Conservation (phyloP, 352 stramenopile species). For the Globisporangium acanthophoron region DNA sequence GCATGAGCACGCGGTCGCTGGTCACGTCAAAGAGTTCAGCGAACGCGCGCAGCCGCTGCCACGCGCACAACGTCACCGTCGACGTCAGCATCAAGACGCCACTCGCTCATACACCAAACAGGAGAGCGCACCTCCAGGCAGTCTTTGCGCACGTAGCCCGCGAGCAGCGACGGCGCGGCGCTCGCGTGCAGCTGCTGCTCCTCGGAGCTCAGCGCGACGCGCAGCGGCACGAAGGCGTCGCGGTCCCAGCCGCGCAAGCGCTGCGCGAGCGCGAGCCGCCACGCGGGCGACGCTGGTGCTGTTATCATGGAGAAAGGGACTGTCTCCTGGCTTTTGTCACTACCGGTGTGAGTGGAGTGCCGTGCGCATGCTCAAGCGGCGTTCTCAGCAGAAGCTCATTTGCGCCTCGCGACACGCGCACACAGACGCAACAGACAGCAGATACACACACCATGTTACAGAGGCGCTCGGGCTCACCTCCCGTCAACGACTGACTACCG, state of each 20-base stretch:
- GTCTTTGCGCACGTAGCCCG: conserved; percentile 29
- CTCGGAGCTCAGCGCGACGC: conserved; percentile 32
- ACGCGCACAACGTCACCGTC: neutral
- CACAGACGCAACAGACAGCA: conserved; percentile 15
- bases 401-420: neutral
- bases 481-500: neutral
- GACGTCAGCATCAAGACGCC: neutral
- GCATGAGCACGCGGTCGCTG: conserved; percentile 26
- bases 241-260: conserved; percentile 39
- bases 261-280: conserved; percentile 22
- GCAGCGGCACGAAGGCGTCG: conserved; percentile 40
- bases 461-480: neutral
- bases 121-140: conserved; percentile 19
- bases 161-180: conserved; percentile 6
- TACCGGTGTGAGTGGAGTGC: neutral
- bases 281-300: neutral
- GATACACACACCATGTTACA: conserved; percentile 1
- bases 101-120: neutral
- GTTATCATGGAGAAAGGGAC: conserved; percentile 7
- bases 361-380: neutral
- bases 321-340: conserved; percentile 9
- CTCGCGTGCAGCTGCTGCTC: conserved; percentile 14
- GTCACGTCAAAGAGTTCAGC: conserved; percentile 26
- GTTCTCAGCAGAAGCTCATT: neutral
- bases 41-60: conserved; percentile 28